Conservation (phyloP, 2,329 filamentous ascomycete species). For the Cladosporium velox region DNA sequence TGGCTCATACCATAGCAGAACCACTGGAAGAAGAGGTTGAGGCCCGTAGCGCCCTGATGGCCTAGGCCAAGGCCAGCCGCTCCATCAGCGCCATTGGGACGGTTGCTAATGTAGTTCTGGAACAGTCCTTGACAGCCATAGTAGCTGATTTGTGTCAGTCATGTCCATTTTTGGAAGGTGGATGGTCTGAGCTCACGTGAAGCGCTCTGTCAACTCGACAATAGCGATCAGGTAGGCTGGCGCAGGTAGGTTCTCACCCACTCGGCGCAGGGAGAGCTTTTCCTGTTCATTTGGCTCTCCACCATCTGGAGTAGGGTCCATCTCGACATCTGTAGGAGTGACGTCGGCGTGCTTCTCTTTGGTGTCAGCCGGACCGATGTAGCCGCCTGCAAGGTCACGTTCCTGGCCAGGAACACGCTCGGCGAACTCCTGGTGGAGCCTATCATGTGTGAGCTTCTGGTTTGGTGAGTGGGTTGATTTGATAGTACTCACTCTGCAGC, state of each 20-base stretch:
- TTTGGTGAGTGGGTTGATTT: not conserved
- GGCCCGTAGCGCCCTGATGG: conserved; percentile 46
- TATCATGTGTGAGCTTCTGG: conserved; percentile 9
- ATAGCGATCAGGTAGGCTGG: conserved; percentile 52
- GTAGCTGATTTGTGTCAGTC: conserved; percentile 26
- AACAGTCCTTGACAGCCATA: conserved; percentile 42
- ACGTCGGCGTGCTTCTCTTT: conserved; percentile 24
- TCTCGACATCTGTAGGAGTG: conserved; percentile 26
- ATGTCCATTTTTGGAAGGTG: not conserved
- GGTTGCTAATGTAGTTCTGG: conserved; percentile 53
- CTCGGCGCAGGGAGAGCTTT: conserved; percentile 44
- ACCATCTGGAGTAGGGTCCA: conserved; percentile 32
- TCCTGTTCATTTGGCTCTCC: conserved; percentile 48
- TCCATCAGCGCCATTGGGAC: conserved; percentile 41
- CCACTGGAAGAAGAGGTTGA: conserved; percentile 52
- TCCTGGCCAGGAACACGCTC: conserved; percentile 25
- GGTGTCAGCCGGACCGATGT: conserved; percentile 22
- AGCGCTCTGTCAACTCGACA: conserved; percentile 53
- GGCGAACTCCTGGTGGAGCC: conserved; percentile 29
- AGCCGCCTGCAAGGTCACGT: conserved; percentile 23
- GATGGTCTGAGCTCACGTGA: conserved; percentile 43
- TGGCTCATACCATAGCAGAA: conserved; percentile 44
- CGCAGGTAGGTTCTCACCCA: conserved; percentile 51
- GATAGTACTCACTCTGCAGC: conserved; percentile 28
- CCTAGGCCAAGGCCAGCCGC: conserved; percentile 44